These are phyloP conservation scores for Fusarium illudens DNA, from an alignment of 2,329 filamentous ascomycete genomes.

Conservation along the genomic window DNA sequence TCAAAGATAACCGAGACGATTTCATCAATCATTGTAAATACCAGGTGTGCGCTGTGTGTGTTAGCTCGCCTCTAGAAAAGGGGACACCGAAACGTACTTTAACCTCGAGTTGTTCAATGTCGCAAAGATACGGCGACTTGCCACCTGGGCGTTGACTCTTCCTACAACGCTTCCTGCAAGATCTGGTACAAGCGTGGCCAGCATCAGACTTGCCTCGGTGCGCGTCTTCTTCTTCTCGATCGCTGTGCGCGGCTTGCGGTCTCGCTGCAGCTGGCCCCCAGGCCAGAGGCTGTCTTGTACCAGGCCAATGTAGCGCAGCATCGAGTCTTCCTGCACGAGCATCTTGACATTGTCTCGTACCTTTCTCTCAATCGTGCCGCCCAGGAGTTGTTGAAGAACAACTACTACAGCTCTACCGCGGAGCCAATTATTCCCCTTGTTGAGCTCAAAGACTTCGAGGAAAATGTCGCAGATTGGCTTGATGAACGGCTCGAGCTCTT, in stretches of 20 bases:
- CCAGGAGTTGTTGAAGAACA: slow-evolving; percentile 92
- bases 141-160: slow-evolving; percentile 87
- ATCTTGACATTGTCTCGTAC: slow-evolving; percentile 83
- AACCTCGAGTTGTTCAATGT: slow-evolving; percentile 90
- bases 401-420: slow-evolving; percentile 95
- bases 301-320: slow-evolving; percentile 78
- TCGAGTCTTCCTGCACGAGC: slow-evolving; percentile 78
- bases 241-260: slow-evolving; percentile 65
- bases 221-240: slow-evolving; percentile 82
- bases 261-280: slow-evolving; percentile 63
- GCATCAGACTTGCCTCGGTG: slow-evolving; percentile 86
- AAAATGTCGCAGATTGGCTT: slow-evolving; percentile 99
- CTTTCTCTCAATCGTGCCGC: slow-evolving; percentile 95
- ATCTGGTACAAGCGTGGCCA: slow-evolving; percentile 90
- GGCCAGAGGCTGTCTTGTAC: slow-evolving; percentile 87
- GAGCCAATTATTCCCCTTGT: slow-evolving; percentile 96
- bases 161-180: slow-evolving; percentile 93
- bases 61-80: slow-evolving; percentile 27
- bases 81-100: slow-evolving; percentile 69
- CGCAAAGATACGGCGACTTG: slow-evolving; percentile 87
- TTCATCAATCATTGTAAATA: slow-evolving; percentile 77
- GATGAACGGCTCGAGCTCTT: slow-evolving; percentile 91
- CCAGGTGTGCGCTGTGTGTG: slow-evolving; percentile 67
- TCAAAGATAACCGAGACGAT: slow-evolving; percentile 71
- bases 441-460: slow-evolving; percentile 92